Conservation (phyloP, 2,329 filamentous ascomycete species). For the Pseudogymnoascus sp. region DNA sequence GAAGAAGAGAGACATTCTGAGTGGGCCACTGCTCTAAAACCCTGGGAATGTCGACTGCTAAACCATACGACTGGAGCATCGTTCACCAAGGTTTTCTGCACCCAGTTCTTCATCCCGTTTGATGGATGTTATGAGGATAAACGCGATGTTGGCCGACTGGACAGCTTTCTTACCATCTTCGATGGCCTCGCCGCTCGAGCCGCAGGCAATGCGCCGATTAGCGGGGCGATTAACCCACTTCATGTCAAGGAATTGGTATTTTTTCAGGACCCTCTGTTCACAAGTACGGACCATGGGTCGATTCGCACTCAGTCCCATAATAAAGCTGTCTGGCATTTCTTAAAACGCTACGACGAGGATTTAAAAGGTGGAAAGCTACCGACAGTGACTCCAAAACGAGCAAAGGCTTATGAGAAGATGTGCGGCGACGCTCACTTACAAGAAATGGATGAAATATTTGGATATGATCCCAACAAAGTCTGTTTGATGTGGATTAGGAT, state of each 20-base stretch:
- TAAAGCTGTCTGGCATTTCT: neutral
- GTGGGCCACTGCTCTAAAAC: neutral
- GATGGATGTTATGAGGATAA: neutral
- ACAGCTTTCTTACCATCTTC: neutral
- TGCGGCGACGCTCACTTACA: neutral
- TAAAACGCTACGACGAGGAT: neutral
- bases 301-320: neutral
- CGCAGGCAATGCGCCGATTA: neutral
- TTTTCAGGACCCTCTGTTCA: neutral
- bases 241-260: constrained; percentile 2
- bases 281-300: neutral
- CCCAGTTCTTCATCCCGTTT: neutral
- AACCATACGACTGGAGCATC: neutral
- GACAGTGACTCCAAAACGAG: neutral
- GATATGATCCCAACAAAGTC: neutral
- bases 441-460: neutral
- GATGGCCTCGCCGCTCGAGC: neutral
- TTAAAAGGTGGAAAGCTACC: neutral
- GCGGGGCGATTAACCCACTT: neutral
- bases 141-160: neutral
- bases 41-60: neutral
- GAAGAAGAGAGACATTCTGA: neutral
- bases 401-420: neutral
- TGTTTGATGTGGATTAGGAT: constrained; percentile 4
- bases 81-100: neutral